Evolutionary conservation across 495 filamentous ascomycete species (phyloP), one percentile per base, ranked within the genome.

Genomic region (Penicillium bialowiezense): DNA sequence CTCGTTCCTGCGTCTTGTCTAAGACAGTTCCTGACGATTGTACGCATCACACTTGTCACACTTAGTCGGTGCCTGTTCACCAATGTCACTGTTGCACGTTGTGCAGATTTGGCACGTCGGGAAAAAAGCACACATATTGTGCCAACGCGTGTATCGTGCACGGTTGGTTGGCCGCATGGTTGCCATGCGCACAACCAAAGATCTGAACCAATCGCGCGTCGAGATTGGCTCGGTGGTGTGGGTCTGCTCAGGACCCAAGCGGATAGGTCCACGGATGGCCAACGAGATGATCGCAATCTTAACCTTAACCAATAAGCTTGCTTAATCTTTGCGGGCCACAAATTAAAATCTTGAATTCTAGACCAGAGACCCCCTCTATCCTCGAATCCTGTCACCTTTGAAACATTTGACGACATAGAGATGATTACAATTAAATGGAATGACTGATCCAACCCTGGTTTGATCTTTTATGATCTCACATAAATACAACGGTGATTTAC

Each of bases 261-360:
- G 23, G 13, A 0, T 13, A 10, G 29, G 5, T 2, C 2, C 0
- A 13, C 15, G 9, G 43, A 31, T 32, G 21, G 7, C 0, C 15
- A 15, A 5, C 0, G 10, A 17, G 43, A 35, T 36, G 43, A 45
- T 45, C 43, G 43, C 43, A 45, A 45, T 45, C 23, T 26, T n/a
- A 3, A 23, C 17, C 15, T 18, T 20, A 21, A 10, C 20, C 20
- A 45, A 21, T 45, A 17, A 6, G 12, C 14, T 14, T 20, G 3
- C 43, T 24, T 1, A 13, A 4, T 12, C n/a, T 28, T 17, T 14
- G 39, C 17, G 34, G 15, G 8, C 3, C 10, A 10, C 29, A 32
- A 32, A 8, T 3, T 10, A 32, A 12, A 8, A n/a, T 45, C 7
- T 36, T 5, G 1, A 24, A 45, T 23, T 26, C 32, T 36, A 45